Conservation (phyloP, 2,329 filamentous ascomycete species). For the Aspergillus arachidicola region DNA sequence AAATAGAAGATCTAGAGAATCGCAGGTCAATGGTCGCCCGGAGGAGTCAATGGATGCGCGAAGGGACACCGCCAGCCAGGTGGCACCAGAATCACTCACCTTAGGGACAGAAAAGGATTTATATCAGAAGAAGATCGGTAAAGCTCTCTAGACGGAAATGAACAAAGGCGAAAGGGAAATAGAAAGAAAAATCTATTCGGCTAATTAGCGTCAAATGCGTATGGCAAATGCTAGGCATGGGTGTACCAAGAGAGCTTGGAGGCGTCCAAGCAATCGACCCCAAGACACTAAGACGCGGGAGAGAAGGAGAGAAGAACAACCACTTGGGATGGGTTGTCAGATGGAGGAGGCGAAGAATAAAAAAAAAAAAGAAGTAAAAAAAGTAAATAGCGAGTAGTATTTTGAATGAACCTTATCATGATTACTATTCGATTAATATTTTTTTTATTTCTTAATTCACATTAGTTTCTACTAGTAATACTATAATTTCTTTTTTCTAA, state of each 20-base stretch:
- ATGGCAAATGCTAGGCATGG: not conserved
- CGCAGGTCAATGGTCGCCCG: not conserved
- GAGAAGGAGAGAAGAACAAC: conserved; percentile 4
- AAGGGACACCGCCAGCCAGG: not conserved
- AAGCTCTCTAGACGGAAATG: not conserved
- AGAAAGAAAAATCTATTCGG: conserved; percentile 6
- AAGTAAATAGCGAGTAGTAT: not conserved
- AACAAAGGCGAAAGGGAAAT: conserved; percentile 13
- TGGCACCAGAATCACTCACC: not conserved
- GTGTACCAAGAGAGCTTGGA: not conserved
- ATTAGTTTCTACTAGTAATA: not conserved
- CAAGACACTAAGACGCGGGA: conserved; percentile 7
- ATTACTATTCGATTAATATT: not conserved
- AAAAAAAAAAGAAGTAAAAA: not conserved
- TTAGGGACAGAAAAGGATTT: conserved; percentile 1
- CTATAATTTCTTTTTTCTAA: not conserved
- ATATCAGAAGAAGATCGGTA: not conserved
- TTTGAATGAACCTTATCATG: not conserved
- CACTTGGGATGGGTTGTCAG: not conserved
- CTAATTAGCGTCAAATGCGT: not conserved
- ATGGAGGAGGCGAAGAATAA: not conserved
- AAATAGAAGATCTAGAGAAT: not conserved
- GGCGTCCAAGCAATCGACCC: not conserved
- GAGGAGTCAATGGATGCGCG: not conserved
- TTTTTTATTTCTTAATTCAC: not conserved